Base-by-base conservation (phyloP, 305 asterid species). In the Rubia peregrina region DNA sequence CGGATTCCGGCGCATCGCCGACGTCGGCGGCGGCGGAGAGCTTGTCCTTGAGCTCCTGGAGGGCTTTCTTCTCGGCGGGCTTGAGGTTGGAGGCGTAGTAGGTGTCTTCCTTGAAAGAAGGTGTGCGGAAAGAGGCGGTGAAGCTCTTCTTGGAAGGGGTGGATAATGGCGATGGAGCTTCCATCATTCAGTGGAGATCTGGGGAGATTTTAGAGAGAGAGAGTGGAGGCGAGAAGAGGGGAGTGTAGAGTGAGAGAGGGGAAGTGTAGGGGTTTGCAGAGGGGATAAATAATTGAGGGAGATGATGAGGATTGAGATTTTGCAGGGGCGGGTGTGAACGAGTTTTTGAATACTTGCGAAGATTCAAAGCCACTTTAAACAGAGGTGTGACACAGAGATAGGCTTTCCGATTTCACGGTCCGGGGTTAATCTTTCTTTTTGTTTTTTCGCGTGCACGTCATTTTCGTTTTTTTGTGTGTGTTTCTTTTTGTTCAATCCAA, bases 61-160 rank as follows among this genome's bases (percentile, higher is more conserved):
- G 87, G 3, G 95, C 83, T 21, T 84, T 90, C 42, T 76, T 81
- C 67, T 90, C 95, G 63, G 91, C 83, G 61, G 67, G 64, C 48
- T 84, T 88, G 61, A 90, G 86, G 74, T 86, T 75, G 77, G 89
- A 86, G 71, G 78, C 63, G 84, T 81, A 51, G 87, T 92, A 92
- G 38, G 92, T 83, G 85, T 92, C 98, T 68, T 92, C 98, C 30
- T 81, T 80, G 81, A 88, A 92, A 16, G 97, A 85, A 1, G 96
- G 91, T 1, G 91, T 71, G 19, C 88, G 87, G 78, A 82, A 73
- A 13, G 76, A 36, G 0, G 97, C 86, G 69, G 92, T 88, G 65
- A 90, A 80, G 82, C 78, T 76, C 74, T 89, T 90, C 75, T 86
- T 90, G 33, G 41, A 51, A 66, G 80, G 63, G 43, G 46, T 55